phyloP scores from a whole-genome alignment of 2,329 filamentous ascomycete genomes.

The Alternaria gansuensis region DNA sequence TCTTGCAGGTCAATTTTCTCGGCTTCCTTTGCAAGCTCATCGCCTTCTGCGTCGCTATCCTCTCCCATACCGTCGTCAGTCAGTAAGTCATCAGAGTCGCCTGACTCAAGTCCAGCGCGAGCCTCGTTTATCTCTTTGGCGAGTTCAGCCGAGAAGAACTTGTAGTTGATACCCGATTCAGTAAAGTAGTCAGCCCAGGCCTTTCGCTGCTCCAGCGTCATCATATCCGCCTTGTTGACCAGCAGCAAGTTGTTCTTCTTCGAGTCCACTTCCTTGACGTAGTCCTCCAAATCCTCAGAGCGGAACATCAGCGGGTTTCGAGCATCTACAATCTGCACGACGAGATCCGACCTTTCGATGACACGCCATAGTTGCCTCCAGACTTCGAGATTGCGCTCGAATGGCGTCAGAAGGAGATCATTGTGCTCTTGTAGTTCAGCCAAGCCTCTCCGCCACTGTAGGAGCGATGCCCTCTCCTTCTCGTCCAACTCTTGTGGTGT shows the following conservation, averaged over 20 bases:
- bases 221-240: conserved; percentile 99
- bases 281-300: conserved; percentile 89
- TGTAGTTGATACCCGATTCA: conserved; percentile 82
- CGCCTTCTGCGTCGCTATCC: conserved; percentile 61
- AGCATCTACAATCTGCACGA: conserved; percentile 98
- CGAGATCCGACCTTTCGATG: conserved; percentile 92
- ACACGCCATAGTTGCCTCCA: conserved; percentile 99
- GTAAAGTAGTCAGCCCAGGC: conserved; percentile 89
- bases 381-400: conserved; percentile 95
- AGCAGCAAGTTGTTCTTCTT: conserved; percentile 90
- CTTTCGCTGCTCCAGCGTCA: conserved; percentile 83
- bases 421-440: conserved; percentile 94
- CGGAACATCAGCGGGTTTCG: conserved; percentile 93
- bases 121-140: conserved; percentile 89
- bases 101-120: conserved; percentile 60
- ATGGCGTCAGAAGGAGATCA: conserved; percentile 95
- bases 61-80: conserved; percentile 57
- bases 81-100: conserved; percentile 42
- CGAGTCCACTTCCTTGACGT: conserved; percentile 90
- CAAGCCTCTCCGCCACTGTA: conserved; percentile 88
- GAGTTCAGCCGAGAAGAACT: conserved; percentile 93
- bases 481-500: conserved; percentile 83
- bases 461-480: conserved; percentile 79
- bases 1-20: conserved; percentile 59
- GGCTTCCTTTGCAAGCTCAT: conserved; percentile 55